These are phyloP conservation scores for Vicia villosa DNA, from an alignment of 306 rosid species.

Conservation along the genomic window DNA sequence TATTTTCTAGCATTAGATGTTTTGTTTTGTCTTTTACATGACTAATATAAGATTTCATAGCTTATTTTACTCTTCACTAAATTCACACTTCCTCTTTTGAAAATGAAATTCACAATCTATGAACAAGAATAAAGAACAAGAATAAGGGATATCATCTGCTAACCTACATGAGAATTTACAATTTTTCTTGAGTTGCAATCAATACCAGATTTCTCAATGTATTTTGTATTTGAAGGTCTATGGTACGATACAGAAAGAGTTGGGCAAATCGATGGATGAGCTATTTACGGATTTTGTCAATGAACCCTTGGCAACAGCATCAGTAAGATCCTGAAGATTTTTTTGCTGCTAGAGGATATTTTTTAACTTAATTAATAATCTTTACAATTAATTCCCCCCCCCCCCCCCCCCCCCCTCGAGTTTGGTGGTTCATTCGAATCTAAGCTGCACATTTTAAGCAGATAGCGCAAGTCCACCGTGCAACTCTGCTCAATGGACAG, in stretches of 20 bases:
- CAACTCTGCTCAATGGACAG: slow-evolving; percentile 82
- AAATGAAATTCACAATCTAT: slow-evolving; percentile 27
- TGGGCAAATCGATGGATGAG: slow-evolving; percentile 89
- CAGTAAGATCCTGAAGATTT: slow-evolving; percentile 62
- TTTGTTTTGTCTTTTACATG: slow-evolving; percentile 5
- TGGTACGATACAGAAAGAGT: slow-evolving; percentile 68
- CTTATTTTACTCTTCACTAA: slow-evolving; percentile 12
- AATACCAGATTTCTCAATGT: slow-evolving; percentile 37
- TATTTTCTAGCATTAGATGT: slow-evolving; percentile 2
- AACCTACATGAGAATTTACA: slow-evolving; percentile 17
- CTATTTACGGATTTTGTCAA: slow-evolving; percentile 69
- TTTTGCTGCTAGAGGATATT: slow-evolving; percentile 36
- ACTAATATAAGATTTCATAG: slow-evolving; percentile 15
- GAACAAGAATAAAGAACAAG: slow-evolving; percentile 30
- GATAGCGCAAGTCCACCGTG: slow-evolving; percentile 99
- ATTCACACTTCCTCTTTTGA: slow-evolving; percentile 25
- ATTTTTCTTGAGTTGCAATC: slow-evolving; percentile 16
- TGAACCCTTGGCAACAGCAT: slow-evolving; percentile 93
- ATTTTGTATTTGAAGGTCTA: slow-evolving; percentile 60
- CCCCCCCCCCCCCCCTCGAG: too few relatives aligned
- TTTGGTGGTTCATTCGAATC: slow-evolving; percentile 30
- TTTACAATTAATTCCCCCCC: too few relatives aligned
- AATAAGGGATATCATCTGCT: slow-evolving; percentile 26
- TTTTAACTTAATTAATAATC: slow-evolving; percentile 26
- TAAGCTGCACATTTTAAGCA: slow-evolving; percentile 45